phyloP scores from a whole-genome alignment of 2,329 filamentous ascomycete genomes.

The Aspergillus floridensis region DNA sequence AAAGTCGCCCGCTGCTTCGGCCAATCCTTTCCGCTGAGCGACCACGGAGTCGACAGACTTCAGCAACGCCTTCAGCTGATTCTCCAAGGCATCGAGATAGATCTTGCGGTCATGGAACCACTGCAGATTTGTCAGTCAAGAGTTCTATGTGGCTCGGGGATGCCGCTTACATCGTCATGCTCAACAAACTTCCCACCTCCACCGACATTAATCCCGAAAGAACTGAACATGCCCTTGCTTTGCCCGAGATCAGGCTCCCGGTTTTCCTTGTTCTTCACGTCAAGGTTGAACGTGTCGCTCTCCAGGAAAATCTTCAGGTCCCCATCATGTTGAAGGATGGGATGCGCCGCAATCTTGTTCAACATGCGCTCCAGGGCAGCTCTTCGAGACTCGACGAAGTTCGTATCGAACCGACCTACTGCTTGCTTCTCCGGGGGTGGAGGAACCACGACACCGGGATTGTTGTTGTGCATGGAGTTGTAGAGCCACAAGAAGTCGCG shows the following conservation, averaged over 20 bases:
- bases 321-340: conserved; percentile 84
- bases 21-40: conserved; percentile 83
- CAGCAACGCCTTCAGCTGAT: conserved; percentile 81
- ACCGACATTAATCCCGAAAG: conserved; percentile 75
- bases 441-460: conserved; percentile 90
- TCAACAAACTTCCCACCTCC: conserved; percentile 86
- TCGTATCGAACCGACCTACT: conserved; percentile 89
- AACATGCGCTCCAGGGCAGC: conserved; percentile 95
- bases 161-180: conserved; percentile 76
- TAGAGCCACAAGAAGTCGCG: conserved; percentile 98
- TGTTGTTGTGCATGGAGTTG: conserved; percentile 88
- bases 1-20: conserved; percentile 91
- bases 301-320: conserved; percentile 96
- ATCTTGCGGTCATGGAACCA: conserved; percentile 98
- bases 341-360: conserved; percentile 89
- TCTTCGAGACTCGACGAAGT: conserved; percentile 91
- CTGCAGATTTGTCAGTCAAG: conserved; percentile 44
- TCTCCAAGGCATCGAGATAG: conserved; percentile 91
- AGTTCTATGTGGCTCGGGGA: not conserved
- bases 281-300: conserved; percentile 91
- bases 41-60: conserved; percentile 96
- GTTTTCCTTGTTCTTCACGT: conserved; percentile 96
- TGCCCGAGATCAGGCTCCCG: conserved; percentile 81
- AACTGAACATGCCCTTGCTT: conserved; percentile 90
- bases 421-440: conserved; percentile 98